Percentiles rank a stretch among this genome's conserved stretches.
Evolutionary conservation across 257 asterid species (phyloP).

Genomic region (Solanum megistacrolobum): DNA sequence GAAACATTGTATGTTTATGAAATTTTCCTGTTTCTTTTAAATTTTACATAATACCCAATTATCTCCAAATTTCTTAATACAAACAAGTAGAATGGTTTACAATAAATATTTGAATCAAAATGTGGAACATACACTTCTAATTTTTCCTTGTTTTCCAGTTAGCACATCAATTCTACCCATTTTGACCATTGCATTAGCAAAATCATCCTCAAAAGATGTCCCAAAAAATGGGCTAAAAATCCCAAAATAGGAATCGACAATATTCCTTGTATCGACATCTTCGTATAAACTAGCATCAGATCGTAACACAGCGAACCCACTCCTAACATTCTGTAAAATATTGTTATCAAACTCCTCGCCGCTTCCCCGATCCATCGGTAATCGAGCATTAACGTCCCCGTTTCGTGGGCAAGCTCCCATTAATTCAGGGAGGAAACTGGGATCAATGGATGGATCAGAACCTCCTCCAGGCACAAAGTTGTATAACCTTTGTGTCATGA

Average conservation of each 20-base stretch:
- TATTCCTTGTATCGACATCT: constrained; percentile 34
- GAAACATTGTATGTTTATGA: not conserved
- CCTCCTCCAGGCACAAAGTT: constrained; percentile 30
- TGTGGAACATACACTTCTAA: constrained; percentile 55
- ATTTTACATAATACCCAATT: not conserved
- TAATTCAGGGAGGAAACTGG: constrained; percentile 46
- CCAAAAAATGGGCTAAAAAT: constrained; percentile 24
- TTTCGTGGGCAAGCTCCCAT: constrained; percentile 39
- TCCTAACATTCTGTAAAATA: constrained; percentile 46
- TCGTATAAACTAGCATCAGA: constrained; percentile 66
- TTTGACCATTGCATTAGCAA: constrained; percentile 51
- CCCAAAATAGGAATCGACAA: constrained; percentile 70
- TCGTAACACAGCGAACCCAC: constrained; percentile 61
- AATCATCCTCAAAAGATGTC: constrained; percentile 58
- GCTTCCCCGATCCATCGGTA: constrained; percentile 55
- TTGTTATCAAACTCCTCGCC: constrained; percentile 36
- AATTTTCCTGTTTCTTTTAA: not conserved
- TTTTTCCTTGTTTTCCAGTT: constrained; percentile 48
- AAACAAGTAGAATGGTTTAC: not conserved
- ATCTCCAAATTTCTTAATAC: not conserved
- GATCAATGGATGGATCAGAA: constrained; percentile 69
- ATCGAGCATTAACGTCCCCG: constrained; percentile 42
- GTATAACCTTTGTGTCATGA: constrained; percentile 73
- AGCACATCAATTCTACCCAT: constrained; percentile 72
- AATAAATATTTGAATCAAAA: constrained; percentile 15